Evolutionary conservation across 2,329 filamentous ascomycete genomes (phyloP), one percentile per base, ranked within the genome.

Genomic region (Fusarium sulawesiense): DNA sequence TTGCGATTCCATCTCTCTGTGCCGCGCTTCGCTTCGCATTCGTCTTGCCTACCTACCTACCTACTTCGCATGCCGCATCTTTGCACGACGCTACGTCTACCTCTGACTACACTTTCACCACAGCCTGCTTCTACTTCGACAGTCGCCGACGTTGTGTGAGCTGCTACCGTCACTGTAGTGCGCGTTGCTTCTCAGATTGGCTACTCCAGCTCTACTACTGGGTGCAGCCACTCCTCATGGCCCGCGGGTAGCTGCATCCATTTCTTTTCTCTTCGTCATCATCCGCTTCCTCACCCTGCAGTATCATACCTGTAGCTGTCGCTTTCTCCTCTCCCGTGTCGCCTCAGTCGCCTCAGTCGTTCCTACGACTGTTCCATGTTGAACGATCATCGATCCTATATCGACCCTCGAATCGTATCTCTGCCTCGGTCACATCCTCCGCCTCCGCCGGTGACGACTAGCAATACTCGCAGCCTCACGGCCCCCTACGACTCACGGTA

Each of bases 21-120:
- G 53, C 60, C 56, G 70, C 64, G 62, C 59, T 61, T 60, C 29
- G 32, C 41, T 62, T 60, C 56, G 57, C 62, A 34, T 62, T 64
- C 71, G 73, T 66, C 73, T 63, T 58, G 70, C 64, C 65, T 30
- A 14, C 29, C 29, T 30, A 13, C 12, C 27, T 29, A 29, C 27
- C 29, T 69, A 63, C 71, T 66, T 76, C 73, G 76, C 75, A 78
- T 78, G 76, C 77, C 74, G 76, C 75, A 78, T 78, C 77, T 77
- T 68, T 78, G 77, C 75, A 73, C 75, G 65, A 78, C 77, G 68
- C 70, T 72, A 64, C 61, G 18, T 64, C 47, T 45, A 51, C 49
- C 25, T 51, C 40, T 37, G 20, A 42, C 18, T 41, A 64, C 73
- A 64, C 64, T 66, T 61, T 64, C 64, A 73, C 66, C 56, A 60